Conservation (phyloP, 805 yeast genomes). For the Wickerhamomyces rabaulensis region DNA sequence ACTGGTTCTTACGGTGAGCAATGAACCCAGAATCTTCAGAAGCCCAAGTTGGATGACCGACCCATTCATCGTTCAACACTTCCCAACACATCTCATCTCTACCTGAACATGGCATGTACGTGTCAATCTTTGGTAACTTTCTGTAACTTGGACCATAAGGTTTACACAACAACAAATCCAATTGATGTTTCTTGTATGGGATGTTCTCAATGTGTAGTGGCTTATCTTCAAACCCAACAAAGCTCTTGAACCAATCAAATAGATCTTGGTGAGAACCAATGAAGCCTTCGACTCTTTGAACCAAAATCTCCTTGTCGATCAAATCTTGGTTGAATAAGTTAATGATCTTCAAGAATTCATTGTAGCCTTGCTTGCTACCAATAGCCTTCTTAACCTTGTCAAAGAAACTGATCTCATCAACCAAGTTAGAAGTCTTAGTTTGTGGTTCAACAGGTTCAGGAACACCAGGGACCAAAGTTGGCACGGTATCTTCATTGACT, state of each 20-base stretch:
- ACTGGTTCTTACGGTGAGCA: constrained; percentile 98
- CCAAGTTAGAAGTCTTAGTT: constrained; percentile 53
- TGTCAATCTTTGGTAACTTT: constrained; percentile 86
- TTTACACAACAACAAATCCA: constrained; percentile 86
- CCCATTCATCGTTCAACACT: constrained; percentile 97
- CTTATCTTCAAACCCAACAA: constrained; percentile 82
- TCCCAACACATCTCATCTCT: constrained; percentile 99
- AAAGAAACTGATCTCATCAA: constrained; percentile 85
- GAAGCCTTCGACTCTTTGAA: constrained; percentile 79
- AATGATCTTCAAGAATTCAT: constrained; percentile 84
- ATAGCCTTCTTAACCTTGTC: constrained; percentile 87
- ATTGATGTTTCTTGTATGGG: constrained; percentile 79
- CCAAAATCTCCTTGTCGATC: constrained; percentile 75
- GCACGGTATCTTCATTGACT: constrained; percentile 35
- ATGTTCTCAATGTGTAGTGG: constrained; percentile 88
- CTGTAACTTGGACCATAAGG: constrained; percentile 95
- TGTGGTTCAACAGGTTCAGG: constrained; percentile 74
- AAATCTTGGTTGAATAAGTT: constrained; percentile 88
- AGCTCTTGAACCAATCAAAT: constrained; percentile 85
- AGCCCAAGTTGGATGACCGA: constrained; percentile 99
- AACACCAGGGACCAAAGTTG: constrained; percentile 76
- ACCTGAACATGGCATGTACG: constrained; percentile 96
- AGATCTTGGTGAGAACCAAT: constrained; percentile 78
- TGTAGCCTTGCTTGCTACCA: constrained; percentile 84
- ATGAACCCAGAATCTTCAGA: constrained; percentile 98